A percentile compares a stretch with the other conserved stretches of the same genome.
Conservation (phyloP, 2,329 filamentous ascomycete species). For the Chrysoporthe cubensis region DNA sequence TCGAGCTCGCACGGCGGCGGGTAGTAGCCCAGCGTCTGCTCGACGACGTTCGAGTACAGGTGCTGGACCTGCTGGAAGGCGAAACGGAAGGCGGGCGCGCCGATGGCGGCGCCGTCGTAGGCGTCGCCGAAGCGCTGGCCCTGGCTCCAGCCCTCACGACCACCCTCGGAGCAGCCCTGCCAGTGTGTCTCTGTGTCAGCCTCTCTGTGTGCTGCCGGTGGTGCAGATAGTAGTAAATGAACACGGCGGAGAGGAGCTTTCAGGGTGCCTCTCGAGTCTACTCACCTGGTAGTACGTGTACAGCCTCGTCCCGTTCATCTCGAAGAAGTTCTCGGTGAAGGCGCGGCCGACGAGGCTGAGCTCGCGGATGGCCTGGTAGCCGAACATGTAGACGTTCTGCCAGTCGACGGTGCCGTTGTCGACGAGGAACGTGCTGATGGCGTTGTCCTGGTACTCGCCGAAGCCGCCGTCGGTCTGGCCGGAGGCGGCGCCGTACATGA, state of each 20-base stretch:
- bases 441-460: slow-evolving; percentile 45
- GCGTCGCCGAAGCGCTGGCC: slow-evolving; percentile 43
- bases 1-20: slow-evolving; percentile 41
- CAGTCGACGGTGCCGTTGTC: slow-evolving; percentile 57
- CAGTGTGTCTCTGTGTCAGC: not conserved
- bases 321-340: slow-evolving; percentile 47
- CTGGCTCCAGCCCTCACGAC: slow-evolving; percentile 54
- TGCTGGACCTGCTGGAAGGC: slow-evolving; percentile 40
- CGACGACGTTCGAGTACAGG: slow-evolving; percentile 38
- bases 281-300: slow-evolving; percentile 57
- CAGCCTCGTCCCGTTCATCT: slow-evolving; percentile 36
- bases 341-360: slow-evolving; percentile 53
- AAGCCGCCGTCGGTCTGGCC: slow-evolving; percentile 56
- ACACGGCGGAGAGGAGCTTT: too few species aligned
- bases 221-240: too few species aligned
- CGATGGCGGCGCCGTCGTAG: slow-evolving; percentile 50
- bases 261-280: too few species aligned
- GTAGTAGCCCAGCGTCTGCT: slow-evolving; percentile 47
- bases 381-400: slow-evolving; percentile 54
- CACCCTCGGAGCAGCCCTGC: slow-evolving; percentile 51
- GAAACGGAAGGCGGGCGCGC: slow-evolving; percentile 51
- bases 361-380: slow-evolving; percentile 56
- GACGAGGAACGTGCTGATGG: slow-evolving; percentile 44
- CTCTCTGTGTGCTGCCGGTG: too few species aligned
- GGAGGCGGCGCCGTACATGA: slow-evolving; percentile 51